Evolutionary conservation across 768 basidiomycete species (phyloP).

Genomic region (Leccinum fibrillosum): DNA sequence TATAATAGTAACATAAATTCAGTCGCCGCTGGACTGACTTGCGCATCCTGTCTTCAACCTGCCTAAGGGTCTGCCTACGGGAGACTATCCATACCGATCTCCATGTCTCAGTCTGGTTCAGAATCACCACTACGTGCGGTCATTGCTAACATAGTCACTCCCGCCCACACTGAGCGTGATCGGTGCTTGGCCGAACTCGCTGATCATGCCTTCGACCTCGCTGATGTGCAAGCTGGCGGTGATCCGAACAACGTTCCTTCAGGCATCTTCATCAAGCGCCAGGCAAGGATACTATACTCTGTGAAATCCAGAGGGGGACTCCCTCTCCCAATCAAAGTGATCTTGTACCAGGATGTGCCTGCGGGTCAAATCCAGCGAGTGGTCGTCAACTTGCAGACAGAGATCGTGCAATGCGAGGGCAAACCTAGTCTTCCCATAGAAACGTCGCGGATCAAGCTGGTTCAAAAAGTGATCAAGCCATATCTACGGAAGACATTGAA

Average conservation of each 20-base stretch:
- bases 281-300: conserved; percentile 16
- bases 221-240: background rate
- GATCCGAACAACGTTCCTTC: background rate
- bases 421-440: too few relatives aligned
- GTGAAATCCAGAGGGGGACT: conserved; percentile 1
- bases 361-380: conserved; percentile 9
- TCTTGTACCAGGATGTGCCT: conserved; percentile 13
- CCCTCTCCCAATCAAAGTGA: conserved; percentile 8
- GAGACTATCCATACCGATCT: too few relatives aligned
- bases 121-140: conserved; percentile 9
- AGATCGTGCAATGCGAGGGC: too few relatives aligned
- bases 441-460: too few relatives aligned
- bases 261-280: conserved; percentile 6
- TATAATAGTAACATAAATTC: too few relatives aligned
- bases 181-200: conserved; percentile 19
- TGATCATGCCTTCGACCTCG: conserved; percentile 18
- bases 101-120: conserved; percentile 11
- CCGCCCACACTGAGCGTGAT: background rate
- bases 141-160: conserved; percentile 12
- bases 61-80: too few relatives aligned
- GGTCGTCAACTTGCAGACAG: too few relatives aligned
- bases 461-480: too few relatives aligned
- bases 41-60: too few relatives aligned
- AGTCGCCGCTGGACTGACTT: too few relatives aligned
- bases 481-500: too few relatives aligned